phyloP scores from a whole-genome alignment of 495 filamentous ascomycete genomes.

The Melanomma pulvis-pyrius region DNA sequence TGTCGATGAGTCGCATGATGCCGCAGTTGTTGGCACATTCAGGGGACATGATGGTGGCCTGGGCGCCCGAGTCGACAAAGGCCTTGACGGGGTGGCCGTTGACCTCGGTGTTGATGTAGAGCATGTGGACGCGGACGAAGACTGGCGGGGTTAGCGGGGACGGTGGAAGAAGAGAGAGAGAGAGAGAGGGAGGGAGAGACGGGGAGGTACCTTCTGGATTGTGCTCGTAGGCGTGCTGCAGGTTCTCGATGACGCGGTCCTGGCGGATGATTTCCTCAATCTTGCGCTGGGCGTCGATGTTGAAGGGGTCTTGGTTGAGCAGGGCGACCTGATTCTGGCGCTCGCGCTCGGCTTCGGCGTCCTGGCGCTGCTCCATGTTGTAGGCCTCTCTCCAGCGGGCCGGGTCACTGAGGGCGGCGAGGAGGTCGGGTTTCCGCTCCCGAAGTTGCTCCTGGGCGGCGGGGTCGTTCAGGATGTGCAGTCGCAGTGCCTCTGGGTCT shows the following conservation, averaged over 20 bases:
- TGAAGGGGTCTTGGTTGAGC: slow-evolving; percentile 90
- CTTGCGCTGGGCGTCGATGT: slow-evolving; percentile 83
- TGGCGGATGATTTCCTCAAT: slow-evolving; percentile 97
- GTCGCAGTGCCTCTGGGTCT: slow-evolving; percentile 81
- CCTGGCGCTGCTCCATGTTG: slow-evolving; percentile 63
- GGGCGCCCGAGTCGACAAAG: slow-evolving; percentile 95
- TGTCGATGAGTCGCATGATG: slow-evolving; percentile 96
- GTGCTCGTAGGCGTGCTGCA: slow-evolving; percentile 93
- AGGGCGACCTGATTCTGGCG: slow-evolving; percentile 77
- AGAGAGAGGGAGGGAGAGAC: neutral
- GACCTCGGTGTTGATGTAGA: slow-evolving; percentile 95
- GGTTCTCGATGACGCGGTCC: slow-evolving; percentile 88
- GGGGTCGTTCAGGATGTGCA: slow-evolving; percentile 80
- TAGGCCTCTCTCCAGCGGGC: slow-evolving; percentile 72
- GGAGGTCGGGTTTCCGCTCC: slow-evolving; percentile 72
- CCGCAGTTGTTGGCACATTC: slow-evolving; percentile 85
- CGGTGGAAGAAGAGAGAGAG: neutral
- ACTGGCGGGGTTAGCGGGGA: slow-evolving; percentile 54
- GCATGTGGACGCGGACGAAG: slow-evolving; percentile 90
- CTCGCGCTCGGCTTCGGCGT: slow-evolving; percentile 69
- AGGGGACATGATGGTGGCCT: slow-evolving; percentile 98
- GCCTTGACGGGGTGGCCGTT: slow-evolving; percentile 91
- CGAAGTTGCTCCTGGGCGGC: slow-evolving; percentile 67
- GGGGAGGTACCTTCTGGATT: slow-evolving; percentile 81
- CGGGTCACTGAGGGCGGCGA: slow-evolving; percentile 75